Conservation (phyloP, 192 early-diverging fungal genomes). For the Coemansia sp. region DNA sequence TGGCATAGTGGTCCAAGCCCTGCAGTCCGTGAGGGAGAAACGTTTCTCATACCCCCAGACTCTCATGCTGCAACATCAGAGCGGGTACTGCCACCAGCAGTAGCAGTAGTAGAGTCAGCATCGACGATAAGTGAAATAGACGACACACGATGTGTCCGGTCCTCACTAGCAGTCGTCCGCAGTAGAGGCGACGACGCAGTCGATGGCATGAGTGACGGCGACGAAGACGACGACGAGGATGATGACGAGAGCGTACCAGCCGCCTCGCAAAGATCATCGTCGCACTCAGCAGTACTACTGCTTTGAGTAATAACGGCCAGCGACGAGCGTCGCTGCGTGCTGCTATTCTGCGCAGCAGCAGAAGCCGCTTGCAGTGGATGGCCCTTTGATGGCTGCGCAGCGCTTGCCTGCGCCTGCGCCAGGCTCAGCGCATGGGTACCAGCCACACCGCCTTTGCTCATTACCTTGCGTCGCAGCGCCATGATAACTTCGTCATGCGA, state of each 20-base stretch:
- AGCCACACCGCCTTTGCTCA: conserved; percentile 32
- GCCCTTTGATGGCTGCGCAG: neutral
- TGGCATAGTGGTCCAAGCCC: neutral
- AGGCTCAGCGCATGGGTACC: conserved; percentile 14
- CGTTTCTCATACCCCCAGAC: neutral
- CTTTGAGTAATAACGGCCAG: conserved; percentile 20
- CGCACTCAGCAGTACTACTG: neutral
- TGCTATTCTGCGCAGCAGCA: neutral
- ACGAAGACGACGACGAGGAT: conserved; percentile 7
- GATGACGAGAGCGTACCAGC: conserved; percentile 2
- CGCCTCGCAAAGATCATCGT: conserved; percentile 6
- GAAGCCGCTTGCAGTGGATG: neutral
- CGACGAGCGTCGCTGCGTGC: conserved; percentile 31
- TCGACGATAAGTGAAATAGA: conserved; percentile 42
- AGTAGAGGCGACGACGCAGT: conserved; percentile 14
- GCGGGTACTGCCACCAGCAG: neutral
- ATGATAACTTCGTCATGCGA: conserved; percentile 58
- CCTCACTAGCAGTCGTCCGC: neutral
- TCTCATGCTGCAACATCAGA: conserved; percentile 4
- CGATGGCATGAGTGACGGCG: conserved; percentile 15
- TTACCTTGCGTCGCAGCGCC: conserved; percentile 58
- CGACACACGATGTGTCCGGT: conserved; percentile 20
- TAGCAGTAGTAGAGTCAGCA: conserved; percentile 3
- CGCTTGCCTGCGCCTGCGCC: conserved; percentile 8
- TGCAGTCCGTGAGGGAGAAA: neutral